Evolutionary conservation across 2,329 filamentous ascomycete genomes (phyloP), one percentile per base, ranked within the genome.

Genomic region (Zasmidium angulare): DNA sequence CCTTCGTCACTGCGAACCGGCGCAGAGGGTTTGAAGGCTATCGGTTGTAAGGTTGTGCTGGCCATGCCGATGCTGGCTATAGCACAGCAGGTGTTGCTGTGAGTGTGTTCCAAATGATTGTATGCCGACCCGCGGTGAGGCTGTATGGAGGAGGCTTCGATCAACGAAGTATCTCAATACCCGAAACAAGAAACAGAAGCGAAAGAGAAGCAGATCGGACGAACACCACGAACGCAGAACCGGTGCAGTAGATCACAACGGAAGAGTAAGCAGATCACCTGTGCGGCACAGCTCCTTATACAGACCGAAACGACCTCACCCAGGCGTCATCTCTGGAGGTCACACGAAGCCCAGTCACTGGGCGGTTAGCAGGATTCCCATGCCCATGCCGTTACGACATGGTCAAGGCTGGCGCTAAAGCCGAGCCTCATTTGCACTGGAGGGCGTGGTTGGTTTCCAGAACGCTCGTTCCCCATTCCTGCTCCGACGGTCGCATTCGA

Each of bases 11-110:
- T 63, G 62, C 62, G 81, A 77, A 73, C 84, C 84, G 81, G 85
- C 83, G 81, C 81, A 76, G 79, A 78, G 59, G 82, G 78, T 70
- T 73, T 77, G 77, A 84, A 85, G 61, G 78, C 74, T 62, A 79
- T 79, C 69, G 81, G 78, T 69, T 75, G 72, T 73, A 75, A 75
- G 67, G 75, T 75, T 66, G 77, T 72, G 80, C 83, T 83, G 52
- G 56, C 50, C 56, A 58, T 58, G 21, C 22, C 24, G 50, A 11
- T 19, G 24, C 17, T 23, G 12, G 24, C 19, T 17, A 22, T 14
- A 24, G 40, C 24, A n/a, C n/a, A 19, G 20, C 31, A 29, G 20
- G 11, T 20, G 21, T 52, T 20, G 46, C 17, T 53, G 22, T 46
- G 19, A 7, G 21, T 31, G 11, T 31, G 26, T 20, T 52, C 55